phyloP scores from a whole-genome alignment of 2,329 filamentous ascomycete genomes.

The Penicillium capsulatum region DNA sequence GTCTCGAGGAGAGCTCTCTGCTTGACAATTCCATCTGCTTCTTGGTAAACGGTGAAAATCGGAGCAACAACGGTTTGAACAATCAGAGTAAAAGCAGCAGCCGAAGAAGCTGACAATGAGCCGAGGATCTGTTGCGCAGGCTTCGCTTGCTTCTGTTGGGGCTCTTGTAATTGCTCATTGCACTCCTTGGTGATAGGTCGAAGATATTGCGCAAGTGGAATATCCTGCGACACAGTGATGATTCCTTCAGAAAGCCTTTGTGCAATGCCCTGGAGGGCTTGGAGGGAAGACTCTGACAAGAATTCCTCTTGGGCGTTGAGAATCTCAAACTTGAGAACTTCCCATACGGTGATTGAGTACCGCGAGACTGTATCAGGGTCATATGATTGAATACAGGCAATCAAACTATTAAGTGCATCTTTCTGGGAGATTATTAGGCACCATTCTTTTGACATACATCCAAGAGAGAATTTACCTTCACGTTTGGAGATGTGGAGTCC shows the following conservation, averaged over 20 bases:
- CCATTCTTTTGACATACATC: background rate
- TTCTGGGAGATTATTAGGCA: slow-evolving; percentile 41
- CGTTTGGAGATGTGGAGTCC: slow-evolving; percentile 64
- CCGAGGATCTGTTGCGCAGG: slow-evolving; percentile 59
- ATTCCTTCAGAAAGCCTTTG: slow-evolving; percentile 50
- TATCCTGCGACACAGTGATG: slow-evolving; percentile 36
- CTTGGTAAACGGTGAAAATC: slow-evolving; percentile 58
- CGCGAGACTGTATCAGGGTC: slow-evolving; percentile 56
- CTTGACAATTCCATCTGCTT: slow-evolving; percentile 59
- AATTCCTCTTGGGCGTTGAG: slow-evolving; percentile 64
- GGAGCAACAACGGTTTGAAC: slow-evolving; percentile 55
- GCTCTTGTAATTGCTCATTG: slow-evolving; percentile 63
- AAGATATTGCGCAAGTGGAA: slow-evolving; percentile 52
- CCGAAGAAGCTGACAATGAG: slow-evolving; percentile 53
- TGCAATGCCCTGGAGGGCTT: slow-evolving; percentile 53
- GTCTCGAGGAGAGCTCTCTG: slow-evolving; percentile 60
- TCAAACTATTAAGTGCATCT: slow-evolving; percentile 62
- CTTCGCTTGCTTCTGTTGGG: slow-evolving; percentile 64
- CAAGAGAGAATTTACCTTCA: slow-evolving; percentile 49
- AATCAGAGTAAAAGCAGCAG: slow-evolving; percentile 52
- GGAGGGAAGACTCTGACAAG: slow-evolving; percentile 56
- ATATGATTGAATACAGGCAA: slow-evolving; percentile 57
- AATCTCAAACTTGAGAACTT: slow-evolving; percentile 65
- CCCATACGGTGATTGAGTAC: slow-evolving; percentile 64
- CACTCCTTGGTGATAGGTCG: slow-evolving; percentile 62